Evolutionary conservation across 495 filamentous ascomycete species (phyloP), one percentile per base, ranked within the genome.

Genomic region (Daldinia loculata): DNA sequence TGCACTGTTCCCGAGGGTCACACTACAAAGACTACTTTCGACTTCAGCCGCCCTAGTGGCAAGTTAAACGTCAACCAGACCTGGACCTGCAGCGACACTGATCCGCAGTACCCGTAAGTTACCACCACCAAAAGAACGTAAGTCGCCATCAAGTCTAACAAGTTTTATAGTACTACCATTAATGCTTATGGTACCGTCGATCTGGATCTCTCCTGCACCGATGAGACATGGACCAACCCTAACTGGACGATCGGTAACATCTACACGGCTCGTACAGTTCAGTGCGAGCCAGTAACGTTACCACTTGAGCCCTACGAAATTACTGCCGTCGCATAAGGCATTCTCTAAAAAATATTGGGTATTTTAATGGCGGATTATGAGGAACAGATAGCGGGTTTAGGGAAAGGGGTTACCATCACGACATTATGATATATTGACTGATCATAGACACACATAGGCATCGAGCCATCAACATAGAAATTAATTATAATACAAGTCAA

Each of bases 231-330:
- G 67, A 55, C 72, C 69, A 83, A 84, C 72, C 75, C 78, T 4
- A 70, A 81, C 74, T 84, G 81, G 81, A 73, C 66, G 0, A 63
- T 75, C 7, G 82, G 82, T 7, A 55, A 82, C 56, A 81, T 78
- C 50, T 84, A 83, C 66, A 80, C 81, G 2, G 62, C 39, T 48
- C 75, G 80, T 8, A 59, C 61, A 24, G 74, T 83, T 45, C 64
- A 56, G 19, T 84, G 82, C 63, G 53, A 17, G 8, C 77, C 76
- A 1, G 72, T 79, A 6, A 72, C 75, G 8, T 12, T 75, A 4
- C 66, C 30, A 7, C 48, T 83, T 0, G 66, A 63, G 53, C 77
- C 81, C 6, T 66, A 74, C 26, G 58, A 78, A 67, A 72, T 82
- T 63, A 74, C 62, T 1, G 80, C 78, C 27, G 63, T 83, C 32